Conservation (phyloP, 306 rosid genomes). For the Parietaria judaica region DNA sequence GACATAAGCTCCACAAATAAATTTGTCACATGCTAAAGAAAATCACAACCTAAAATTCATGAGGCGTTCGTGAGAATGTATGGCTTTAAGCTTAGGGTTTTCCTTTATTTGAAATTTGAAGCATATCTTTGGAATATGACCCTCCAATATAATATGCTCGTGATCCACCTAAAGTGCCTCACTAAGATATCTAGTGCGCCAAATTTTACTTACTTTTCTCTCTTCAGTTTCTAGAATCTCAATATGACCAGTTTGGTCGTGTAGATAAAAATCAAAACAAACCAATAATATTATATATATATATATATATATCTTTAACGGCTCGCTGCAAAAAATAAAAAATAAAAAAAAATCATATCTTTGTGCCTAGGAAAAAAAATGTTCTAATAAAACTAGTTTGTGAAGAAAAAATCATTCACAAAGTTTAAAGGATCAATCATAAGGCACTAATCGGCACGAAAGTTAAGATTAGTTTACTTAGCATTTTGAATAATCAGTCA, state of each 20-base stretch:
- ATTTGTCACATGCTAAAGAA: constrained; percentile 9
- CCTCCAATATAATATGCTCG: constrained; percentile 10
- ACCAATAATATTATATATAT: no score
- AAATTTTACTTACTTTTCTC: background rate
- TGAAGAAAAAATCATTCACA: no score
- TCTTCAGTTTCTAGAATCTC: constrained; percentile 2
- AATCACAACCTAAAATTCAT: background rate
- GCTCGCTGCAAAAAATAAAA: no score
- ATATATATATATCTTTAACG: no score
- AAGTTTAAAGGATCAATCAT: no score
- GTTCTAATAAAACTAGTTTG: no score
- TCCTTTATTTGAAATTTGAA: constrained; percentile 7
- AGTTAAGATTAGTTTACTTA: no score
- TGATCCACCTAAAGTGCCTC: background rate
- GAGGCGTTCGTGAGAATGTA: constrained; percentile 22
- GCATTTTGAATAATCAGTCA: no score
- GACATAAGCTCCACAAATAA: constrained; percentile 9
- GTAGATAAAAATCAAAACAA: background rate
- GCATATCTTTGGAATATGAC: background rate
- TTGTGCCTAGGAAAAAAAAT: no score
- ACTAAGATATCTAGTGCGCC: background rate
- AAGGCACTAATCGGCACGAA: no score
- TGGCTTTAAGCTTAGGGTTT: background rate
- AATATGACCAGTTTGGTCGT: background rate
- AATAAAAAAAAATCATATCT: no score